Evolutionary conservation across 805 yeast species (phyloP), one percentile per base, ranked within the genome.

Genomic region (Metschnikowia orientalis): DNA sequence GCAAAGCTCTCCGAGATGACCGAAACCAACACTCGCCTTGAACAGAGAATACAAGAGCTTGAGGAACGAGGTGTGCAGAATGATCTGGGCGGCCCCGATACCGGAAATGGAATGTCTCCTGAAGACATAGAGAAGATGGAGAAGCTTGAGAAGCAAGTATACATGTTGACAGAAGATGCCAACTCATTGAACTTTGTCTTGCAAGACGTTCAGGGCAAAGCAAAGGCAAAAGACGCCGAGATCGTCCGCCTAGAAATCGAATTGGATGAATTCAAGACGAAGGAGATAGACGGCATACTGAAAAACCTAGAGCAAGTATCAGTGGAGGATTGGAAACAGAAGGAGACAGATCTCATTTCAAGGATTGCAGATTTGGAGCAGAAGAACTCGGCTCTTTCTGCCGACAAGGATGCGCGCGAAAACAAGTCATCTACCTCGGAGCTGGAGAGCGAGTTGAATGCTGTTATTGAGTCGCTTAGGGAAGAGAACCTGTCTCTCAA

Each of bases 151-250:
- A 30, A 35, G 16, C 37, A 37, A 6, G 40, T 47, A 13, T 28
- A 33, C 4, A 38, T 30, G 37, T 38, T 48, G 23, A 35, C 37
- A 1, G 48, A 45, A 18, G 49, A 44, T 18, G 46, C 42, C 15
- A 23, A 35, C 1, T 44, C 51, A 4, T 36, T 45, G 30, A 41
- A 47, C 23, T 31, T 37, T 15, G 41, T 35, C 24, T 28, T 48
- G 29, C 38, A 45, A 6, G 44, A 45, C 21, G 28, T 41, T 13
- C 42, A 47, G 17, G 37, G 34, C 12, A 35, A 29, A 19, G 28
- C 36, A 27, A 40, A 39, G 20, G 36, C 42, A 9, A 40, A 43
- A 22, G 47, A 40, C 28, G 28, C 11, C 5, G 32, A 27, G 6
- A 44, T 48, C 4, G 39, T 38, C 8, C 38, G 38, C 27, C 44